Base-by-base conservation (phyloP, 257 asterid genomes). In the Solanum ossicruentum region DNA sequence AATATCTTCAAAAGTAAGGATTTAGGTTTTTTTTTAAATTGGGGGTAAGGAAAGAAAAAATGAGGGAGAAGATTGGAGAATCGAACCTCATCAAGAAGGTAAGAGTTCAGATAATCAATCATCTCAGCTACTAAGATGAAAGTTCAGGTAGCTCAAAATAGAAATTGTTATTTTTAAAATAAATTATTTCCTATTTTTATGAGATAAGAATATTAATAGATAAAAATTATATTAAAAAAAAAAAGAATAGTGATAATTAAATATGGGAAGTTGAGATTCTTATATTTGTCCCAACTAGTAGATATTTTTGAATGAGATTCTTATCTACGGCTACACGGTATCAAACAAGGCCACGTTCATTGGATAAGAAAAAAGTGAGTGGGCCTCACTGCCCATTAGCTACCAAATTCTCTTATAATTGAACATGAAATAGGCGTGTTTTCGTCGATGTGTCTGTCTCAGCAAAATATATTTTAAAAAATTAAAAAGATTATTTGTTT, bases 121-220 rank as follows among this genome's bases (percentile, higher is more conserved):
- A 32, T 2, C 0, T 32, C 3, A 32, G 3, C 3, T 32, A 32
- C 0, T 32, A 32, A 32, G 32, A 32, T 32, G 36, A 3, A 3
- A 32, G 3, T 32, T 32, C 36, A 32, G 3, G 0, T 61, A 21
- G 17, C 6, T 61, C 3, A 15, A 21, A 61, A 36, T 32, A 11
- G 7, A 26, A 11, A 26, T 12, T 26, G 13, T 23, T 23, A 2
- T 23, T 26, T 0, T 0, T 0, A 6, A 63, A 12, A 6, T 12
- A 26, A 26, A 6, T 26, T 7, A 63, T 26, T 63, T 63, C 2
- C 10, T 21, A 16, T 61, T 1, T 61, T 61, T 57, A 61, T 63
- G 3, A 2, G 2, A 2, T 18, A 63, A 18, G 71, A 58, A 63
- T 26, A 36, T 36, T 36, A 63, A 63, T 12, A 26, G 26, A 26